These are phyloP conservation scores for Wickerhamiella domercqiae DNA, from an alignment of 805 yeast genomes.

Conservation along the genomic window DNA sequence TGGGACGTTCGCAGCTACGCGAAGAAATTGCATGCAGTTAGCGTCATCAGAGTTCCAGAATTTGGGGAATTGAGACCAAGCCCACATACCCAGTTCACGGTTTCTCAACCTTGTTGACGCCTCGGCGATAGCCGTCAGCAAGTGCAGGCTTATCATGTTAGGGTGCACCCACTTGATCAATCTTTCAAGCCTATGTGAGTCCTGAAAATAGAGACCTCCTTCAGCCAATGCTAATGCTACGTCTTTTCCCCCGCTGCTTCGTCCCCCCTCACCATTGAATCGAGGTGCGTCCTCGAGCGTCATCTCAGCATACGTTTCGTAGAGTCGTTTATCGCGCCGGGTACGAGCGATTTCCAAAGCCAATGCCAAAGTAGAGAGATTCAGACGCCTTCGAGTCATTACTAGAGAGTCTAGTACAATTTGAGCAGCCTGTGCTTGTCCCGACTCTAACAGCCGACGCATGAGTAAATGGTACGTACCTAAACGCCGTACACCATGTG, in stretches of 20 bases:
- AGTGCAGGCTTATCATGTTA: not conserved
- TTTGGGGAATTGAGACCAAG: constrained; percentile 9
- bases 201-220: not conserved
- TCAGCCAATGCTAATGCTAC: not conserved
- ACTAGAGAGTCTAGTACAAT: constrained; percentile 18
- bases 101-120: constrained; percentile 16
- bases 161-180: not conserved
- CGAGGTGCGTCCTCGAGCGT: not conserved
- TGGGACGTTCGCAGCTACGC: constrained; percentile 3
- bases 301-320: constrained; percentile 3
- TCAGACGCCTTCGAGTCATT: constrained; percentile 12
- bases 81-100: constrained; percentile 11
- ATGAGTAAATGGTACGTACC: constrained; percentile 17
- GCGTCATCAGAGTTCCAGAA: constrained; percentile 3
- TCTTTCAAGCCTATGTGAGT: not conserved
- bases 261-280: not conserved
- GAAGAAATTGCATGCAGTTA: constrained; percentile 6
- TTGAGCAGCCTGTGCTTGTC: constrained; percentile 17
- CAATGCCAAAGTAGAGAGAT: constrained; percentile 7
- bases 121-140: constrained; percentile 15
- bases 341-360: constrained; percentile 10
- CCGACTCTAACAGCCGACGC: constrained; percentile 14
- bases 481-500: constrained; percentile 16
- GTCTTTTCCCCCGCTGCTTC: not conserved
- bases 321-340: constrained; percentile 5